Conservation (phyloP, 805 yeast species). For the Yarrowia phangngaensis region DNA sequence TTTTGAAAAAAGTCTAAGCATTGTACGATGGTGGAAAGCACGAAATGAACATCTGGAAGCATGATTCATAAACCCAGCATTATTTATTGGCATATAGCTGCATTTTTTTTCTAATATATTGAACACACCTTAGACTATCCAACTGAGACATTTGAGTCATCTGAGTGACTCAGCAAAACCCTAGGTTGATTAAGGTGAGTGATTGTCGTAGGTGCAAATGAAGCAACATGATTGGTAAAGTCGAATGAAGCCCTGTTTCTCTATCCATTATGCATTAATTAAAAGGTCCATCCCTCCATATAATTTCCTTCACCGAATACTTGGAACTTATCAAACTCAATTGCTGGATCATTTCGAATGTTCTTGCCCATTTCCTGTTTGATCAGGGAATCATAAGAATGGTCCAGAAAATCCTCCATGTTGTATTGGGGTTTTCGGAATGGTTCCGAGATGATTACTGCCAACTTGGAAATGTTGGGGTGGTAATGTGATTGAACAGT, state of each 20-base stretch:
- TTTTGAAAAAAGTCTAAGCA: slow-evolving; percentile 47
- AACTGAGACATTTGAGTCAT: too few species aligned
- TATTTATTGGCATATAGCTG: slow-evolving; percentile 22
- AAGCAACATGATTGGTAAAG: too few species aligned
- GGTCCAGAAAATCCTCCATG: slow-evolving; percentile 91
- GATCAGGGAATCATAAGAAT: slow-evolving; percentile 73
- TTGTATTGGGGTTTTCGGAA: slow-evolving; percentile 81
- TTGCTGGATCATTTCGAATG: slow-evolving; percentile 49
- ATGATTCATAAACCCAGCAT: too few species aligned
- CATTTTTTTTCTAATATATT: too few species aligned
- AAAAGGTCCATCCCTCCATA: slow-evolving; percentile 30
- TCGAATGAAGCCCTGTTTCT: neutral
- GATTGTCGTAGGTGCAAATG: too few species aligned
- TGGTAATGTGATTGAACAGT: slow-evolving; percentile 81
- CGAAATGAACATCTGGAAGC: slow-evolving; percentile 1
- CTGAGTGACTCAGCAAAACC: too few species aligned
- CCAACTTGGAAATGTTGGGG: slow-evolving; percentile 90
- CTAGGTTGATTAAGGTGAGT: too few species aligned
- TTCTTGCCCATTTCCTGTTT: slow-evolving; percentile 45
- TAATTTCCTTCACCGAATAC: slow-evolving; percentile 30
- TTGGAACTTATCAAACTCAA: slow-evolving; percentile 52
- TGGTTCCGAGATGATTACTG: slow-evolving; percentile 83
- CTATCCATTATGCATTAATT: neutral
- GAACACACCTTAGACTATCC: too few species aligned
- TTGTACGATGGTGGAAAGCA: slow-evolving; percentile 30